Conservation (phyloP, 495 filamentous ascomycete species). For the Durotheca rogersii region DNA sequence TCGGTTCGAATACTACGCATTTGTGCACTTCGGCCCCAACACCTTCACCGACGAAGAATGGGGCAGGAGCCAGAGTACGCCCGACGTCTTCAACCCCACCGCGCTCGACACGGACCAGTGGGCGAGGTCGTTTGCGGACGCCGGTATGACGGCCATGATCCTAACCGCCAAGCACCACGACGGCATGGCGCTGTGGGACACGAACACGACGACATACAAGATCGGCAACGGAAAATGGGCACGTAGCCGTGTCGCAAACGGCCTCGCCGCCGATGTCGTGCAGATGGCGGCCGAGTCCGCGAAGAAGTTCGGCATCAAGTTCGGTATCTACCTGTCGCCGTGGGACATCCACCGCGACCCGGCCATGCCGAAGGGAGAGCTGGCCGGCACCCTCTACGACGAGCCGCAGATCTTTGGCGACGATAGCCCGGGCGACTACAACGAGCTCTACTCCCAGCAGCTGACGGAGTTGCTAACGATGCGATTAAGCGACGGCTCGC, state of each 20-base stretch:
- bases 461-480: slow-evolving; percentile 29
- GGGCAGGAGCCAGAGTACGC: slow-evolving; percentile 27
- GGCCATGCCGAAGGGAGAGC: slow-evolving; percentile 23
- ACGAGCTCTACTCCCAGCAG: slow-evolving; percentile 29
- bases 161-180: slow-evolving; percentile 35
- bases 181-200: slow-evolving; percentile 34
- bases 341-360: slow-evolving; percentile 36
- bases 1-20: slow-evolving; percentile 31
- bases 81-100: slow-evolving; percentile 29
- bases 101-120: slow-evolving; percentile 34
- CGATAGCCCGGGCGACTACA: slow-evolving; percentile 45
- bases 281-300: slow-evolving; percentile 30
- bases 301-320: slow-evolving; percentile 33
- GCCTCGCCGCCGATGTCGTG: slow-evolving; percentile 28
- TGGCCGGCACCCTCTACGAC: slow-evolving; percentile 26
- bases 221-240: slow-evolving; percentile 31
- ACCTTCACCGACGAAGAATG: slow-evolving; percentile 35
- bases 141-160: slow-evolving; percentile 35
- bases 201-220: slow-evolving; percentile 31
- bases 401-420: slow-evolving; percentile 43
- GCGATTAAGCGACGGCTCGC: slow-evolving; percentile 20
- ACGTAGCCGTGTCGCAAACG: slow-evolving; percentile 12
- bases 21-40: slow-evolving; percentile 34
- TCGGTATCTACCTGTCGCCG: slow-evolving; percentile 32
- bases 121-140: slow-evolving; percentile 31